Conservation (phyloP, 257 asterid species). For the Leptodermis oblonga region DNA sequence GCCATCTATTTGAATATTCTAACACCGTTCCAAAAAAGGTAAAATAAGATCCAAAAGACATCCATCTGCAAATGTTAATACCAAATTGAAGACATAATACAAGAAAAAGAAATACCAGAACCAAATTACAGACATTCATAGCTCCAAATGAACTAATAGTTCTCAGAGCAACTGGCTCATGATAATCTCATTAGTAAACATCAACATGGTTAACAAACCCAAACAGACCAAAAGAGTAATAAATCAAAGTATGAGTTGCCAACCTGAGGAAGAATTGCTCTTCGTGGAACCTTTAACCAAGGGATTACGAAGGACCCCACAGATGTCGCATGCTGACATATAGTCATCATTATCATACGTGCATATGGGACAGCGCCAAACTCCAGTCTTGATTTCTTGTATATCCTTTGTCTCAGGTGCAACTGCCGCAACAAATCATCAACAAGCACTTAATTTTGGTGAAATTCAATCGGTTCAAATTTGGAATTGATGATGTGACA, state of each 20-base stretch:
- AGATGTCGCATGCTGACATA: slow-evolving; percentile 82
- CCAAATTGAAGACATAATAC: background rate
- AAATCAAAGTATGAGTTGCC: slow-evolving; percentile 4
- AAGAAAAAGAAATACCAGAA: background rate
- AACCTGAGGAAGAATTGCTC: slow-evolving; percentile 49
- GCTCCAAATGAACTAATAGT: background rate
- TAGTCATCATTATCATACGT: slow-evolving; percentile 82
- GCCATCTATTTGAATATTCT: slow-evolving; percentile 7
- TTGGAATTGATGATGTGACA: background rate
- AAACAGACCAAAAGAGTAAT: background rate
- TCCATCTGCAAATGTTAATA: slow-evolving; percentile 2
- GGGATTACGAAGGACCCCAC: slow-evolving; percentile 90
- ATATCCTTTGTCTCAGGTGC: slow-evolving; percentile 31
- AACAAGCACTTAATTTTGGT: slow-evolving; percentile 14
- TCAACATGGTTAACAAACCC: background rate
- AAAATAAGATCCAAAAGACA: background rate
- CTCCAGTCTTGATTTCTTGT: slow-evolving; percentile 39
- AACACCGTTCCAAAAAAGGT: background rate
- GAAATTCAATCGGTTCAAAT: background rate
- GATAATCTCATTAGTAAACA: background rate
- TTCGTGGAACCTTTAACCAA: slow-evolving; percentile 54
- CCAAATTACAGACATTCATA: background rate
- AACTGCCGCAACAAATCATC: slow-evolving; percentile 32
- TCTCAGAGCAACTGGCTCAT: slow-evolving; percentile 5
- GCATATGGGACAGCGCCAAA: slow-evolving; percentile 94